A percentile compares a stretch with the other conserved stretches of the same genome.
phyloP scores from a whole-genome alignment of 192 early-diverging fungal genomes.

The Backusella liffmaniae region DNA sequence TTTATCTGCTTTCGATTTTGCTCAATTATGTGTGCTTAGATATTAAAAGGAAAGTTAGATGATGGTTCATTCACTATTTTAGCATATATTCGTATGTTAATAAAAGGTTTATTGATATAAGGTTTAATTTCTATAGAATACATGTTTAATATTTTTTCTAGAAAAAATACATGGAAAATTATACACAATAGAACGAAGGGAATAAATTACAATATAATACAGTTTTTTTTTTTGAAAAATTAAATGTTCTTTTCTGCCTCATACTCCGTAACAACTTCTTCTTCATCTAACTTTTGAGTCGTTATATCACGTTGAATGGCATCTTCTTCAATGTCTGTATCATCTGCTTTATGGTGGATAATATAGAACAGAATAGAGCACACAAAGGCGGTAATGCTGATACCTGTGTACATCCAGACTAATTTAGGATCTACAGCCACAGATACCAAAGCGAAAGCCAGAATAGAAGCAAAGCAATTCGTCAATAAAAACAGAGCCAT shows the following conservation, averaged over 20 bases:
- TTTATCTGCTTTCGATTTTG: no score
- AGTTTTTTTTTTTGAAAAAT: not conserved
- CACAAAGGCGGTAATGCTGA: constrained; percentile 27
- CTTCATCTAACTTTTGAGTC: not conserved
- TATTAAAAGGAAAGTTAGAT: no score
- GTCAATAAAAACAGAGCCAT: constrained; percentile 67
- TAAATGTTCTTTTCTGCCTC: constrained; percentile 23
- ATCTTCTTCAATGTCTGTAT: constrained; percentile 34
- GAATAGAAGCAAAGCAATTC: constrained; percentile 50
- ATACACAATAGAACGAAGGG: not conserved
- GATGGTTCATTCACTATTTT: not conserved
- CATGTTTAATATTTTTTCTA: not conserved
- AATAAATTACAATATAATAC: not conserved
- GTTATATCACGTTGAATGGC: constrained; percentile 28
- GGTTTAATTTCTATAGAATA: not conserved
- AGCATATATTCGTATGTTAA: not conserved
- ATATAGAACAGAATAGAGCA: constrained; percentile 48
- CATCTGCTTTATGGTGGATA: constrained; percentile 55
- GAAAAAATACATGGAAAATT: not conserved
- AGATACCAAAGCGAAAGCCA: constrained; percentile 60
- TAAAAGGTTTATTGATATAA: not conserved
- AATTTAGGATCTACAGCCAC: constrained; percentile 57
- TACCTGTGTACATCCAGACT: constrained; percentile 61
- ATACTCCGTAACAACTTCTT: constrained; percentile 12
- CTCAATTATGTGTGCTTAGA: no score